Evolutionary conservation across 2,329 filamentous ascomycete genomes (phyloP).

Genomic region (Talaromyces sp.): DNA sequence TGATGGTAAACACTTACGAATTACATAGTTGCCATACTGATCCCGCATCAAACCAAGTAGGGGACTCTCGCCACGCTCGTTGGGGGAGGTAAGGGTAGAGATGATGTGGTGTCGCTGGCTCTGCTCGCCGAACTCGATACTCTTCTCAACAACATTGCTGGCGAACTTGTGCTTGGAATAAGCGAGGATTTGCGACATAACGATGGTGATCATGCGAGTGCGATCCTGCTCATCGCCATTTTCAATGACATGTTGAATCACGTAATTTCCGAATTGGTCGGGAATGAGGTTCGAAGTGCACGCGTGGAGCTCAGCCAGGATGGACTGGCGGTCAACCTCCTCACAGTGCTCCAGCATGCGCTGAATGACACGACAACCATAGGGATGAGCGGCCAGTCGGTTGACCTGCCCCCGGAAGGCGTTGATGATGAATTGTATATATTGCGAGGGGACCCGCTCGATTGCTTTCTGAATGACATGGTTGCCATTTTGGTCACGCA

Average conservation of each 20-base stretch:
- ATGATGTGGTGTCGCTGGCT: slow-evolving; percentile 73
- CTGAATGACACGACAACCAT: slow-evolving; percentile 91
- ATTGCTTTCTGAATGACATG: slow-evolving; percentile 96
- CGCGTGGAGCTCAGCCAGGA: slow-evolving; percentile 77
- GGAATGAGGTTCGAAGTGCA: slow-evolving; percentile 73
- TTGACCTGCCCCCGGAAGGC: slow-evolving; percentile 76
- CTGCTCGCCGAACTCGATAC: slow-evolving; percentile 71
- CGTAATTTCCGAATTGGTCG: slow-evolving; percentile 94
- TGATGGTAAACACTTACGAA: slow-evolving; percentile 69
- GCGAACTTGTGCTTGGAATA: slow-evolving; percentile 95
- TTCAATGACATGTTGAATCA: slow-evolving; percentile 87
- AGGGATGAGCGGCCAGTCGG: slow-evolving; percentile 74
- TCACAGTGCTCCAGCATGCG: slow-evolving; percentile 83
- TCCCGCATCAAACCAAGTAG: slow-evolving; percentile 82
- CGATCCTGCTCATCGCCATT: slow-evolving; percentile 75
- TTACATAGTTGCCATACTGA: slow-evolving; percentile 92
- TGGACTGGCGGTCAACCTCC: slow-evolving; percentile 67
- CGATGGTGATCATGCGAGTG: slow-evolving; percentile 70
- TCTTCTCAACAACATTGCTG: slow-evolving; percentile 96
- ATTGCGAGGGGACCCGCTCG: slow-evolving; percentile 72
- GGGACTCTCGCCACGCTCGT: slow-evolving; percentile 68
- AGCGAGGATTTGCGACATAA: slow-evolving; percentile 70
- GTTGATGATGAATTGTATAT: slow-evolving; percentile 83
- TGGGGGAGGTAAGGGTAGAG: slow-evolving; percentile 60
- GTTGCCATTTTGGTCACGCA: slow-evolving; percentile 89